phyloP scores from a whole-genome alignment of 2,329 filamentous ascomycete genomes.

The Exophiala sideris region DNA sequence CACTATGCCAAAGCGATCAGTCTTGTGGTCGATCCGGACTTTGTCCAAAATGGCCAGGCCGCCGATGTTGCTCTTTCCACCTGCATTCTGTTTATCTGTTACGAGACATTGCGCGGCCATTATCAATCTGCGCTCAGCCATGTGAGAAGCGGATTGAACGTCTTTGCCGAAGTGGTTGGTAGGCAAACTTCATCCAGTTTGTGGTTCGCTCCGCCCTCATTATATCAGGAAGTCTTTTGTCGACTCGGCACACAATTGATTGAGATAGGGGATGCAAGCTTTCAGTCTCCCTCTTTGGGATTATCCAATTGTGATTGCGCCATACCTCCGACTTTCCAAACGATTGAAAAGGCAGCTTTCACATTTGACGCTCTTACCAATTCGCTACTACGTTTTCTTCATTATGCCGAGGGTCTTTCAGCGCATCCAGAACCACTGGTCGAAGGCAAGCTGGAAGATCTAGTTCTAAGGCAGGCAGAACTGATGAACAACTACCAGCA shows the following conservation, averaged over 20 bases:
- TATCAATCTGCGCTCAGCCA: slow-evolving; percentile 8
- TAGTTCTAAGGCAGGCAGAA: no score
- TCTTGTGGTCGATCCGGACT: slow-evolving; percentile 1
- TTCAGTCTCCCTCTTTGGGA: slow-evolving; percentile 2
- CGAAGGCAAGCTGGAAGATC: no score
- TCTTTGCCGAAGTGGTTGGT: not conserved
- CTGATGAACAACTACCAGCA: no score
- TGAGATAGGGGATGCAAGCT: slow-evolving; percentile 4
- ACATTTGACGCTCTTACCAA: not conserved
- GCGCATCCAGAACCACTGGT: no score
- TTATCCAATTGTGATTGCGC: not conserved
- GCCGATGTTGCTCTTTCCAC: slow-evolving; percentile 8
- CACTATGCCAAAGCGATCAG: slow-evolving; percentile 12
- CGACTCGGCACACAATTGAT: slow-evolving; percentile 9
- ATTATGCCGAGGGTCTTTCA: no score
- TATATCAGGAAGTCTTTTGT: slow-evolving; percentile 1
- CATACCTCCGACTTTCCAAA: not conserved
- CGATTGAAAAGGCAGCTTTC: not conserved
- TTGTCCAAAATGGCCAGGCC: not conserved
- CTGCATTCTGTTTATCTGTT: slow-evolving; percentile 11
- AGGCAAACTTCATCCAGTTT: not conserved
- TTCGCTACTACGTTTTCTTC: no score
- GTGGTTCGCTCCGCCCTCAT: not conserved
- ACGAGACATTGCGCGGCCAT: slow-evolving; percentile 7
- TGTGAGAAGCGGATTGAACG: slow-evolving; percentile 2